These are phyloP conservation scores for Pichia cactophila DNA, from an alignment of 1,139 yeast genomes.

Conservation along the genomic window DNA sequence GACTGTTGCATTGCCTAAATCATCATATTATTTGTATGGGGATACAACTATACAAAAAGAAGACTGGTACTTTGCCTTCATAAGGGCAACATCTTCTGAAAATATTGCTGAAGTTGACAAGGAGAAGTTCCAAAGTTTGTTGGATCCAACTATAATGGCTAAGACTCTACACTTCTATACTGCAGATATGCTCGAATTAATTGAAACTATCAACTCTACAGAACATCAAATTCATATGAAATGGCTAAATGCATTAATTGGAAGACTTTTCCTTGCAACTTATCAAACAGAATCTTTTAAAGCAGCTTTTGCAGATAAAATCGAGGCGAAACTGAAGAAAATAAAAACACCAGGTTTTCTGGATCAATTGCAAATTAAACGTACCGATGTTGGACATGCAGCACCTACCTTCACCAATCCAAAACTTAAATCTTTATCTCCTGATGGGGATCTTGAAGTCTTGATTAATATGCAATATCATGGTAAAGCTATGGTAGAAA, in stretches of 20 bases:
- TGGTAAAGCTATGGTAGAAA: slow-evolving; percentile 67
- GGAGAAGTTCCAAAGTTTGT: slow-evolving; percentile 5
- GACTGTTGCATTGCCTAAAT: slow-evolving; percentile 35
- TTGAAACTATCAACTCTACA: slow-evolving; percentile 69
- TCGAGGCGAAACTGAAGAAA: slow-evolving; percentile 66
- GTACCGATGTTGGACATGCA: slow-evolving; percentile 68
- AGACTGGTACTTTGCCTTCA: slow-evolving; percentile 81
- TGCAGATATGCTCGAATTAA: slow-evolving; percentile 60
- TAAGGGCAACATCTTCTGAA: slow-evolving; percentile 56
- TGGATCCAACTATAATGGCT: slow-evolving; percentile 53
- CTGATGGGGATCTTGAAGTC: slow-evolving; percentile 72
- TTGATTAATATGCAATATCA: slow-evolving; percentile 57
- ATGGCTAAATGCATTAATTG: slow-evolving; percentile 85
- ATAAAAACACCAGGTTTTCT: slow-evolving; percentile 82
- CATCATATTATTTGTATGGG: slow-evolving; percentile 64
- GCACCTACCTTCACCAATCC: slow-evolving; percentile 81
- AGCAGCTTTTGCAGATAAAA: slow-evolving; percentile 45
- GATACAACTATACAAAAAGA: slow-evolving; percentile 79
- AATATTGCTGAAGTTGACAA: not conserved
- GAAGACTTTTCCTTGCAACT: slow-evolving; percentile 69
- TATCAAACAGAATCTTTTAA: slow-evolving; percentile 66
- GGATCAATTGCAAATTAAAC: slow-evolving; percentile 69
- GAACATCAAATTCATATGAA: slow-evolving; percentile 78
- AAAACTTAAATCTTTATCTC: slow-evolving; percentile 56
- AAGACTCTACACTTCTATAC: slow-evolving; percentile 67